Percentiles rank a stretch among this genome's conserved stretches.
phyloP scores from a whole-genome alignment of 371 early-diverging fungal species.

The Chytridium lagenaria region DNA sequence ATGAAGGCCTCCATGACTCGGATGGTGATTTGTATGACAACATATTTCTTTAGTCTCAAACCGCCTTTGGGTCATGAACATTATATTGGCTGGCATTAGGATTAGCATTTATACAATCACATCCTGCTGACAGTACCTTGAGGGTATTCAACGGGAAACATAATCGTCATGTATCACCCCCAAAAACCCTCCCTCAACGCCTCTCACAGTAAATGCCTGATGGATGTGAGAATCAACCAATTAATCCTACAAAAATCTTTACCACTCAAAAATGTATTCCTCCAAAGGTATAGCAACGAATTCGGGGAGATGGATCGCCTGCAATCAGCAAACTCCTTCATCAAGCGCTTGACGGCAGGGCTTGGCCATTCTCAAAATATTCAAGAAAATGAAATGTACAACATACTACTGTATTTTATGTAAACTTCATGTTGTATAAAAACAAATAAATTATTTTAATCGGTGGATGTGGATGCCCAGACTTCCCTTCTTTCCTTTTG shows the following conservation, averaged over 20 bases:
- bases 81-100: constrained; percentile 78
- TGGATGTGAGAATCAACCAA: constrained; percentile 4
- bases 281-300: constrained; percentile 55
- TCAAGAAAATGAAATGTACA: neutral
- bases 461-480: constrained; percentile 3
- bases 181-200: constrained; percentile 86
- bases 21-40: constrained; percentile 89
- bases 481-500: constrained; percentile 20
- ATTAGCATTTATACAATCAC: neutral
- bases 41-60: constrained; percentile 94
- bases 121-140: too few relatives aligned
- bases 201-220: constrained; percentile 93
- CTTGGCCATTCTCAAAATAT: constrained; percentile 30
- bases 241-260: neutral
- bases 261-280: constrained; percentile 58
- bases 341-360: constrained; percentile 55
- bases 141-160: constrained; percentile 83
- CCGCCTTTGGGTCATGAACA: constrained; percentile 84
- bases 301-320: constrained; percentile 50
- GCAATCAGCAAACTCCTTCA: constrained; percentile 55
- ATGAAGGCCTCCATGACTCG: constrained; percentile 93
- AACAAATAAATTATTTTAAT: neutral
- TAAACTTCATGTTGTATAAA: too few relatives aligned
- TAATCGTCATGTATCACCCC: constrained; percentile 69
- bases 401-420: too few relatives aligned